These are phyloP conservation scores for Plenodomus tracheiphilus DNA, from an alignment of 2,329 filamentous ascomycete species.

Conservation along the genomic window DNA sequence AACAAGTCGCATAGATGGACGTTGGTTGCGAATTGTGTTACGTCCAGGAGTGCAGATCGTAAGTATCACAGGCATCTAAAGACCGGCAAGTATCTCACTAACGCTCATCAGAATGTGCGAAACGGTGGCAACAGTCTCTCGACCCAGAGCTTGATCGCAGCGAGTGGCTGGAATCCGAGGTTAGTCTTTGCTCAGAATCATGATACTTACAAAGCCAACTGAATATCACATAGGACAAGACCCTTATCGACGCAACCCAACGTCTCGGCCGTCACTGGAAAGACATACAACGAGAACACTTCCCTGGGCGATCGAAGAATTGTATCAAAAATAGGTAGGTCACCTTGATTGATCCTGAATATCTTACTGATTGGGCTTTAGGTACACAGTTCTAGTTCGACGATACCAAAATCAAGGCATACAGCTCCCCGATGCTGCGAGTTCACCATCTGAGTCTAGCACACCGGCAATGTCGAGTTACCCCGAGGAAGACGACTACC, in stretches of 20 bases:
- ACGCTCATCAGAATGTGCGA: conserved; percentile 48
- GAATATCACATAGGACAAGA: conserved; percentile 25
- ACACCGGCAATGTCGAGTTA: conserved; percentile 15
- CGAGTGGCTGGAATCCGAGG: conserved; percentile 45
- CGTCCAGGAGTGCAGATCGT: conserved; percentile 47
- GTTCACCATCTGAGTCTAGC: conserved; percentile 24
- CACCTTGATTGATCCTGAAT: not conserved
- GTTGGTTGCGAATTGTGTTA: conserved; percentile 46
- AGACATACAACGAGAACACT: conserved; percentile 40
- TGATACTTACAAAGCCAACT: not conserved
- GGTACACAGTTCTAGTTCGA: conserved; percentile 38
- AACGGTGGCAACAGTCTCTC: conserved; percentile 51
- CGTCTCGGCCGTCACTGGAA: conserved; percentile 45
- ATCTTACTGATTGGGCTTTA: conserved; percentile 4
- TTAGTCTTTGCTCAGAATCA: conserved; percentile 10
- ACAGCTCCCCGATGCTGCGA: conserved; percentile 24
- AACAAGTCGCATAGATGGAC: conserved; percentile 43
- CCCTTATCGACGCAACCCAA: conserved; percentile 38
- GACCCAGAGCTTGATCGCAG: conserved; percentile 48
- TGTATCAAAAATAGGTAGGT: conserved; percentile 46
- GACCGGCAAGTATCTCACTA: not conserved
- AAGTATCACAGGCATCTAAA: conserved; percentile 16
- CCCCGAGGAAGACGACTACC: conserved; percentile 24
- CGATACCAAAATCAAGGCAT: conserved; percentile 37
- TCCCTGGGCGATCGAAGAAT: conserved; percentile 44